Evolutionary conservation across 2,329 filamentous ascomycete species (phyloP).

Genomic region (Pseudogymnoascus sp.): DNA sequence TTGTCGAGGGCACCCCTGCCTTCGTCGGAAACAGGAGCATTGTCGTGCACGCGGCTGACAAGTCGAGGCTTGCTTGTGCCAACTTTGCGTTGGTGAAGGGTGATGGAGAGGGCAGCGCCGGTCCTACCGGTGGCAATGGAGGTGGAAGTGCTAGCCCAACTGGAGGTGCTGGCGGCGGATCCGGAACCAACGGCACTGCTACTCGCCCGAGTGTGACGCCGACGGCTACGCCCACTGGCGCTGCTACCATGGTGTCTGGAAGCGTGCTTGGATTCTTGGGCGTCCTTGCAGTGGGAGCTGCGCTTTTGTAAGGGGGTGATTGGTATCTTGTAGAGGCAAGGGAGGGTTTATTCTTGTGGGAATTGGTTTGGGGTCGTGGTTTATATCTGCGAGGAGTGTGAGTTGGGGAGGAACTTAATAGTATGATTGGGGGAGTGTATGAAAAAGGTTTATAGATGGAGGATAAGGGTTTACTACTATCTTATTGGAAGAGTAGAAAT

Average conservation of each 20-base stretch:
- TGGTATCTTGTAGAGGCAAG: not conserved
- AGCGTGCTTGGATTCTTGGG: not conserved
- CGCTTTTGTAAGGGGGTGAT: slow-evolving; percentile 5
- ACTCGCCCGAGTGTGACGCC: not conserved
- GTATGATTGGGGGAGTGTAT: not conserved
- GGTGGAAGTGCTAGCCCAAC: not conserved
- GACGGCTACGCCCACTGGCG: not conserved
- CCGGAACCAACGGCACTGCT: not conserved
- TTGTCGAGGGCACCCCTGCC: slow-evolving; percentile 39
- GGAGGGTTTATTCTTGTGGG: not conserved
- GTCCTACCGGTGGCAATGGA: not conserved
- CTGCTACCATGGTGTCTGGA: not conserved
- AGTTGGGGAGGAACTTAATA: not conserved
- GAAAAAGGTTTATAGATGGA: not conserved
- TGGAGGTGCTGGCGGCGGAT: not conserved
- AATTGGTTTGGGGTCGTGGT: not conserved
- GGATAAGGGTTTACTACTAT: not conserved
- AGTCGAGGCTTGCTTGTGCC: slow-evolving; percentile 56
- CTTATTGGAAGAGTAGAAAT: not conserved
- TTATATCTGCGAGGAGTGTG: not conserved
- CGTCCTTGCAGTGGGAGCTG: not conserved
- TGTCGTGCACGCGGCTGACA: slow-evolving; percentile 56
- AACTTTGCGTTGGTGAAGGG: slow-evolving; percentile 39
- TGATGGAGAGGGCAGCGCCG: not conserved
- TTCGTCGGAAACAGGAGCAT: slow-evolving; percentile 60